Evolutionary conservation across 345 rosid species (phyloP), one percentile per base, ranked within the genome.

Genomic region (Citrus sp.): DNA sequence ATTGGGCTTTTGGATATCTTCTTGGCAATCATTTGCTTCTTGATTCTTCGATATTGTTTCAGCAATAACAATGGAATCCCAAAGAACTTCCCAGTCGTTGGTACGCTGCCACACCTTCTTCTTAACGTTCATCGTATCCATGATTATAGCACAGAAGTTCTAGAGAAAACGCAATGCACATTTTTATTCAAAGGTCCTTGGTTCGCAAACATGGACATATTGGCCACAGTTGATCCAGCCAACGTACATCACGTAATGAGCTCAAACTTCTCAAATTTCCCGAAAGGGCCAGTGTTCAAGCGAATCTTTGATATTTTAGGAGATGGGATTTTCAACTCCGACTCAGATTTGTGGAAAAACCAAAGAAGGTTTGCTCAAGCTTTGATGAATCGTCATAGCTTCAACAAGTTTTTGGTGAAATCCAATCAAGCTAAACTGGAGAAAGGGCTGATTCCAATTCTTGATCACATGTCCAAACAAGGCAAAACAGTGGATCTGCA

Each of bases 171-270:
- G 2, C 49, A 66, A 30, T 75, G 82, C 70, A 90, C 81, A 55
- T 88, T 51, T 63, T 60, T 55, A 34, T 79, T 88, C 82, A 78
- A 78, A 82, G 88, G 92, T 3, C 87, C 85, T 0, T 79, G 83
- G 82, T 80, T 87, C 2, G 64, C 84, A 0, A 76, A 78, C 38
- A 67, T 83, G 77, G 73, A 89, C 77, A 72, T 86, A 42, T 54
- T 89, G 56, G 0, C 67, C 70, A 89, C 93, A 0, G 80, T 75
- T 16, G 93, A 92, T 77, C 94, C 92, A 2, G 85, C 87, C 60
- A 88, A 90, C 76, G 76, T 89, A 14, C 92, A 86, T 66, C 74
- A 92, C 79, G 79, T 92, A 1, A 82, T 91, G 88, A 90, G 88
- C 70, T 10, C 89, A 55, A 87, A 88, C 80, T 92, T 88, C 68